A percentile compares a stretch with the other conserved stretches of the same genome.
These are phyloP conservation scores for Rhizopogon vinicolor DNA, from an alignment of 768 basidiomycete species.

Conservation along the genomic window DNA sequence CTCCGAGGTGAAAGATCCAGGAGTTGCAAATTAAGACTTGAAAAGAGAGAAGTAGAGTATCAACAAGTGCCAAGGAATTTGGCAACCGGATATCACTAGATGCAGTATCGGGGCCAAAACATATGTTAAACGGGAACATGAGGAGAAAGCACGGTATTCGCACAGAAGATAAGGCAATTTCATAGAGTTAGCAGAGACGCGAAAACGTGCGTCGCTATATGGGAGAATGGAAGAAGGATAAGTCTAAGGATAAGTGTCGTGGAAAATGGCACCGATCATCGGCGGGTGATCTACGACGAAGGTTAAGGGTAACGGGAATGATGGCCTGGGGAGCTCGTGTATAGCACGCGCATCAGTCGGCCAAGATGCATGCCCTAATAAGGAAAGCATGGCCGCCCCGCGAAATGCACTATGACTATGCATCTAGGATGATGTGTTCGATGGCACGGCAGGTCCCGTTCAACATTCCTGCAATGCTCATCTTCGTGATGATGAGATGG, in stretches of 20 bases:
- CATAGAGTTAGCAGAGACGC: not conserved
- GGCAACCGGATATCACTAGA: not conserved
- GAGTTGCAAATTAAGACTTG: conserved; percentile 3
- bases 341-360: conserved; percentile 10
- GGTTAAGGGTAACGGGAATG: conserved; percentile 3
- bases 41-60: conserved; percentile 1
- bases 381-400: conserved; percentile 16
- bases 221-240: conserved; percentile 2
- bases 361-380: conserved; percentile 12
- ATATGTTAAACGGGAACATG: not conserved
- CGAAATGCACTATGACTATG: conserved; percentile 11
- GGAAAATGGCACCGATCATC: conserved; percentile 1
- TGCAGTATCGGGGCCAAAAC: not conserved
- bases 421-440: not conserved
- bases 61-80: not conserved
- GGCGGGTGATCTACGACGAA: not conserved
- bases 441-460: not conserved
- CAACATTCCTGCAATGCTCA: not conserved
- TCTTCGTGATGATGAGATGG: not conserved
- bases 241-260: not conserved
- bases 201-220: not conserved
- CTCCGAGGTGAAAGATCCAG: conserved; percentile 4
- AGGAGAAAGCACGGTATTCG: not conserved
- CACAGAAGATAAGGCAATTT: not conserved
- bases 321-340: conserved; percentile 16